Conservation (phyloP, 441 rosid genomes). For the Melastoma candidum region DNA sequence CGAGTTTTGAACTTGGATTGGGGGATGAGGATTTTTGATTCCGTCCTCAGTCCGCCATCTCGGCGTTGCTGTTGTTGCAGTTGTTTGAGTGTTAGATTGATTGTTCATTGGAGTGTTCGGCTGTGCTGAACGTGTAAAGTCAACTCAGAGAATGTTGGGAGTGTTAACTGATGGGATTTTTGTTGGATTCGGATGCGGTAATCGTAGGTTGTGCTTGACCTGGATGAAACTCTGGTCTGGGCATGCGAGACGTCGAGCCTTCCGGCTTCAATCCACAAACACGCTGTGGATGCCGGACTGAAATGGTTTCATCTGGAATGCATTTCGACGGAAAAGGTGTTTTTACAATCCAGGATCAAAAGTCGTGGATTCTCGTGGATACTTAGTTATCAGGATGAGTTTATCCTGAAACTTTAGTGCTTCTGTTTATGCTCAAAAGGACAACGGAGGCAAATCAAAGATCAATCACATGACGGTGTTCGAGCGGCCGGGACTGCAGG, state of each 20-base stretch:
- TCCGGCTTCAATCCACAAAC: conserved; percentile 41
- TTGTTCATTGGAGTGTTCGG: too few species aligned
- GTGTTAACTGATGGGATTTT: not conserved
- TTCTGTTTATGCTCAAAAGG: conserved; percentile 38
- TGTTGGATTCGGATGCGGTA: conserved; percentile 6
- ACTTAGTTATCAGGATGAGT: conserved; percentile 5
- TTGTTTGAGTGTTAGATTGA: too few species aligned
- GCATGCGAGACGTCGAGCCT: conserved; percentile 78
- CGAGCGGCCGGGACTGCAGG: conserved; percentile 90
- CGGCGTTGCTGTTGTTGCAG: too few species aligned
- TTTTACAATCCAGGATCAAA: conserved; percentile 8
- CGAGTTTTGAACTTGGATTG: not conserved
- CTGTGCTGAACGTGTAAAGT: not conserved
- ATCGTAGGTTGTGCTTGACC: conserved; percentile 77
- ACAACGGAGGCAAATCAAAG: conserved; percentile 66
- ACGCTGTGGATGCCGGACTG: conserved; percentile 70
- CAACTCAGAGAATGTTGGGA: not conserved
- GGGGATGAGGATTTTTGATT: not conserved
- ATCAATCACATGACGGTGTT: conserved; percentile 86
- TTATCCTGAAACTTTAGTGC: conserved; percentile 5
- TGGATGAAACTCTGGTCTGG: conserved; percentile 89
- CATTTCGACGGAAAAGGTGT: conserved; percentile 74
- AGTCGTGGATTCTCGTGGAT: not conserved
- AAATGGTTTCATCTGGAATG: conserved; percentile 84
- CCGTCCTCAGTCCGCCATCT: not conserved